A percentile compares a stretch with the other conserved stretches of the same genome.
These are phyloP conservation scores for Crithidia thermophila DNA, from an alignment of 208 protist species.

Conservation along the genomic window DNA sequence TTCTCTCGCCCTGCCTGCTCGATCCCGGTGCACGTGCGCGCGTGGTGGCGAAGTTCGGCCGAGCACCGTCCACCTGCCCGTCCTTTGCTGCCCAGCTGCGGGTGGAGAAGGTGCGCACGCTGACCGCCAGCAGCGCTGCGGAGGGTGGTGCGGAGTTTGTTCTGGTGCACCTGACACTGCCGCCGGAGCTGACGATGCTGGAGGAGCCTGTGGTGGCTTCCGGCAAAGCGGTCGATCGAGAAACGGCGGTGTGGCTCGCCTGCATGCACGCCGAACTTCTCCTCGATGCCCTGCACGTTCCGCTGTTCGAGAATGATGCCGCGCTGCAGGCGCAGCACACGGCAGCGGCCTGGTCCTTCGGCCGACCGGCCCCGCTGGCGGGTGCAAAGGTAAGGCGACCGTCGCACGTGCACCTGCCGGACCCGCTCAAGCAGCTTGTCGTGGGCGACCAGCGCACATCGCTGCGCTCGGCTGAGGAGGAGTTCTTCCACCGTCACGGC, in stretches of 20 bases:
- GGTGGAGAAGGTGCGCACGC: conserved; percentile 27
- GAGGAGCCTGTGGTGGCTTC: conserved; percentile 39
- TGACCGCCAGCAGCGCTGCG: conserved; percentile 31
- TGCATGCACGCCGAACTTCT: conserved; percentile 92
- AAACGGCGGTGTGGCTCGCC: conserved; percentile 65
- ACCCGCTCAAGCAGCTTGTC: conserved; percentile 62
- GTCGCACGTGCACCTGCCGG: conserved; percentile 49
- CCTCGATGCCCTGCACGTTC: conserved; percentile 63
- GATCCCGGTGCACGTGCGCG: conserved; percentile 52
- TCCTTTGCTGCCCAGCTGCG: conserved; percentile 45
- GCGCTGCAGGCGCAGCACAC: conserved; percentile 71
- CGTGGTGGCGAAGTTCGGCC: conserved; percentile 54
- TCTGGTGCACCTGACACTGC: conserved; percentile 21
- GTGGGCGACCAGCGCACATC: conserved; percentile 34
- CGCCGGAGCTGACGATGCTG: conserved; percentile 16
- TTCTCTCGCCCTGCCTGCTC: conserved; percentile 77
- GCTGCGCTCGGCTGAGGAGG: conserved; percentile 64
- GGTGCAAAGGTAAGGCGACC: conserved; percentile 48
- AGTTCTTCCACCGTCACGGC: conserved; percentile 61
- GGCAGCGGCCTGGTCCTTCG: conserved; percentile 74
- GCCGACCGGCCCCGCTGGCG: conserved; percentile 70
- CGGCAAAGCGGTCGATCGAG: conserved; percentile 65
- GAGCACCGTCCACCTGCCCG: conserved; percentile 28
- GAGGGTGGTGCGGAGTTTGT: conserved; percentile 19
- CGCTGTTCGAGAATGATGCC: conserved; percentile 66